Conservation (phyloP, 805 yeast species). For the Myxozyma lipomycoides region DNA sequence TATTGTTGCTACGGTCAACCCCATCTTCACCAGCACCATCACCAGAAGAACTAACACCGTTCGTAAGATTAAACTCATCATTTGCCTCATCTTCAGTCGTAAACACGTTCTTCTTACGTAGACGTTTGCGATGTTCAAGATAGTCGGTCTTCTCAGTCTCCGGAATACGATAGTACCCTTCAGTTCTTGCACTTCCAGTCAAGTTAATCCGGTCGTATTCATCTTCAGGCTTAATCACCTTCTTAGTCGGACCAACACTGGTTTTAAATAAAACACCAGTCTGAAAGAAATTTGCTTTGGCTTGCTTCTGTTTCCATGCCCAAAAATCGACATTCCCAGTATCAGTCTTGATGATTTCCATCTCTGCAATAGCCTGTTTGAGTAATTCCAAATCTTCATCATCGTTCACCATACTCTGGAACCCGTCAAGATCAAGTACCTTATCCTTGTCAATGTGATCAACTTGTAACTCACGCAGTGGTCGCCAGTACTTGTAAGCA, state of each 20-base stretch:
- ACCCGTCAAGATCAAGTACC: constrained; percentile 43
- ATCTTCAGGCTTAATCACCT: constrained; percentile 32
- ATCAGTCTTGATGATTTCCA: constrained; percentile 29
- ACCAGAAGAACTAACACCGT: background rate
- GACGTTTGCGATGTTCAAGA: constrained; percentile 68
- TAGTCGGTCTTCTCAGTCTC: constrained; percentile 71
- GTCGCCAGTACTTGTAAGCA: constrained; percentile 21
- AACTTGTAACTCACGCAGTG: constrained; percentile 10
- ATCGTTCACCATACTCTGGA: constrained; percentile 60
- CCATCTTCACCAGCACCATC: constrained; percentile 16
- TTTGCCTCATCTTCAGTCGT: constrained; percentile 55
- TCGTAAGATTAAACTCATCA: constrained; percentile 44
- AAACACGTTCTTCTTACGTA: constrained; percentile 45
- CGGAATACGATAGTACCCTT: constrained; percentile 68
- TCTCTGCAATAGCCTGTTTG: constrained; percentile 42
- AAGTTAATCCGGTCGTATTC: constrained; percentile 41
- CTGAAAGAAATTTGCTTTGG: constrained; percentile 19
- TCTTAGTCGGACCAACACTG: background rate
- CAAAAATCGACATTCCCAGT: constrained; percentile 48
- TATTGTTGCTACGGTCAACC: background rate
- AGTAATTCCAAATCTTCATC: constrained; percentile 66
- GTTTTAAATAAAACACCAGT: constrained; percentile 5
- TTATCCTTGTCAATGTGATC: constrained; percentile 39
- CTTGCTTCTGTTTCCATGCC: constrained; percentile 59
- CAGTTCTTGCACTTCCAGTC: constrained; percentile 64